Conservation (phyloP, 2,329 filamentous ascomycete species). For the Aspergillus sclerotialis region DNA sequence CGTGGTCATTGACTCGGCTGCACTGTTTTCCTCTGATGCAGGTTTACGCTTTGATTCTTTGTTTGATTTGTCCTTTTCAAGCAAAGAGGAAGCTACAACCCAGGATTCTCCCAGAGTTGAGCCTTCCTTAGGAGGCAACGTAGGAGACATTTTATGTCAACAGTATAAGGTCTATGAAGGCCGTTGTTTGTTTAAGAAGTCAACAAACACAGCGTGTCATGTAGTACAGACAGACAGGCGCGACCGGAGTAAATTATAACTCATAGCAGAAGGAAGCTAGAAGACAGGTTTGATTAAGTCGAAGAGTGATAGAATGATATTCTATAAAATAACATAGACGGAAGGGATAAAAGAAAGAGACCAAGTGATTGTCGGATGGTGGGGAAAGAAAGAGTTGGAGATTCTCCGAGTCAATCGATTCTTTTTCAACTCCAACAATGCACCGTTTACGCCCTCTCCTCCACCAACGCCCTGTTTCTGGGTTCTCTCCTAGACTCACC, state of each 20-base stretch:
- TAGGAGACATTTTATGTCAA: neutral
- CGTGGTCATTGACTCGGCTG: slow-evolving; percentile 15
- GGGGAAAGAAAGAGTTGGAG: too few relatives aligned
- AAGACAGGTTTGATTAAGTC: too few relatives aligned
- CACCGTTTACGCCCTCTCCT: neutral
- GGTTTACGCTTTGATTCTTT: slow-evolving; percentile 3
- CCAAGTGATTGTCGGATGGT: too few relatives aligned
- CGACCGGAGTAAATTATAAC: neutral
- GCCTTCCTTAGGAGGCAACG: slow-evolving; percentile 1
- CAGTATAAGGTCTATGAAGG: too few relatives aligned
- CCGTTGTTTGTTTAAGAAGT: neutral
- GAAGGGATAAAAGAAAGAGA: too few relatives aligned
- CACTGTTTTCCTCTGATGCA: slow-evolving; percentile 8
- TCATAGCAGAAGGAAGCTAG: neutral
- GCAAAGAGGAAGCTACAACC: slow-evolving; percentile 23
- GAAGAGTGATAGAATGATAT: too few relatives aligned
- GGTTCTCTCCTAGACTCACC: neutral
- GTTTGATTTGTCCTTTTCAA: slow-evolving; percentile 7
- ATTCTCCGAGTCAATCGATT: neutral
- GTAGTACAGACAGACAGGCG: neutral
- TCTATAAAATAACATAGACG: too few relatives aligned
- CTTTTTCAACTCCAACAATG: neutral
- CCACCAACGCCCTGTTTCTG: neutral
- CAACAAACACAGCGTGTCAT: neutral
- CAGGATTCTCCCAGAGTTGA: slow-evolving; percentile 30